A percentile compares a stretch with the other conserved stretches of the same genome.
Evolutionary conservation across 192 early-diverging fungal genomes (phyloP).

Genomic region (Backusella circina): DNA sequence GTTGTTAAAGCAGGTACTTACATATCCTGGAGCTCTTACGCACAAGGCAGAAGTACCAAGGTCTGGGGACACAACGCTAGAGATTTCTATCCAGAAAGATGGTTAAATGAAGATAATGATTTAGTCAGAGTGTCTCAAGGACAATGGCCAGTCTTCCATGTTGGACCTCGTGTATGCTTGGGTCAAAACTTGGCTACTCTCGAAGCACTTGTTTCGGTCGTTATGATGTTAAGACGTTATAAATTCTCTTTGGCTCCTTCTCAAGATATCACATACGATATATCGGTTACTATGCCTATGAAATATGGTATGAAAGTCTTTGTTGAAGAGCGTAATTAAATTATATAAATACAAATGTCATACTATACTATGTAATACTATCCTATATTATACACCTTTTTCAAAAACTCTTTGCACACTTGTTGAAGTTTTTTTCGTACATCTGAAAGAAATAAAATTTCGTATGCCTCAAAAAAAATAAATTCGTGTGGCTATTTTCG

Average conservation of each 20-base stretch:
- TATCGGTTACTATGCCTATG: slow-evolving; percentile 24
- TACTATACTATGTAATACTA: too few species aligned
- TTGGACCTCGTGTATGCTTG: slow-evolving; percentile 41
- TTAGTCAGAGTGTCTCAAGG: slow-evolving; percentile 30
- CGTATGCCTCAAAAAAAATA: too few species aligned
- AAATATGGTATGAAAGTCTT: slow-evolving; percentile 28
- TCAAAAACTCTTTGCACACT: too few species aligned
- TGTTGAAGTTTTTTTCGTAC: too few species aligned
- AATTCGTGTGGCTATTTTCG: too few species aligned
- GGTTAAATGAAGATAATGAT: slow-evolving; percentile 42
- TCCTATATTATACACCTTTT: too few species aligned
- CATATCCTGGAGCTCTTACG: slow-evolving; percentile 47
- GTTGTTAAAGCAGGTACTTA: slow-evolving; percentile 44
- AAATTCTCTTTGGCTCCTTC: slow-evolving; percentile 32
- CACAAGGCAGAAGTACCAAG: slow-evolving; percentile 43
- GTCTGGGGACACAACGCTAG: slow-evolving; percentile 64
- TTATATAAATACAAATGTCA: not conserved
- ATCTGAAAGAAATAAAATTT: too few species aligned
- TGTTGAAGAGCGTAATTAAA: slow-evolving; percentile 22
- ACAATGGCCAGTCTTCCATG: slow-evolving; percentile 57
- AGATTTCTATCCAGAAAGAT: slow-evolving; percentile 63
- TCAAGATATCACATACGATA: slow-evolving; percentile 20
- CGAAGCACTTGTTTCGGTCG: slow-evolving; percentile 37
- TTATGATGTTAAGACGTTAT: slow-evolving; percentile 35
- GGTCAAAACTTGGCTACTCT: slow-evolving; percentile 43